Conservation (phyloP, 805 yeast genomes). For the Monosporozyma unispora region DNA sequence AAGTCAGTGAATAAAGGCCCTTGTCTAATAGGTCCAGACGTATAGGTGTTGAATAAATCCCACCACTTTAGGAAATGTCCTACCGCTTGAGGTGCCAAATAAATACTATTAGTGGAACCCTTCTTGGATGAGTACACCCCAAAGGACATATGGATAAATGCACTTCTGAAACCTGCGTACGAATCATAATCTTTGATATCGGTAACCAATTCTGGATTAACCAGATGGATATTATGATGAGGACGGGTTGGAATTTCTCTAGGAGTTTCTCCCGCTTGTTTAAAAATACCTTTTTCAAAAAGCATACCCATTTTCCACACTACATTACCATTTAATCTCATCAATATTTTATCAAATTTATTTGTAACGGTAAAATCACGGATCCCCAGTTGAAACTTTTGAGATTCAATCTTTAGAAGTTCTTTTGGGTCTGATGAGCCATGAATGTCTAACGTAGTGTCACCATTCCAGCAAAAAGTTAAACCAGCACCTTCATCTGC, state of each 20-base stretch:
- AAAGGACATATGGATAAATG: conserved; percentile 49
- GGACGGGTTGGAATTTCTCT: conserved; percentile 45
- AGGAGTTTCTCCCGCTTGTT: conserved; percentile 30
- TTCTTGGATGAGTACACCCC: conserved; percentile 29
- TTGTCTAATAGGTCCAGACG: conserved; percentile 66
- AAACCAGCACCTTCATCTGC: conserved; percentile 54
- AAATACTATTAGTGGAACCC: conserved; percentile 53
- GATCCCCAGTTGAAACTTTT: conserved; percentile 47
- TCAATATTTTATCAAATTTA: conserved; percentile 38
- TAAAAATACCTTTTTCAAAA: conserved; percentile 53
- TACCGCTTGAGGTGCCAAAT: conserved; percentile 63
- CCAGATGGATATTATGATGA: conserved; percentile 55
- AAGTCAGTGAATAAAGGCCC: conserved; percentile 57
- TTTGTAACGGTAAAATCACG: conserved; percentile 34
- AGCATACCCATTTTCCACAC: conserved; percentile 69
- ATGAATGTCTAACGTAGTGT: conserved; percentile 43
- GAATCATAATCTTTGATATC: conserved; percentile 46
- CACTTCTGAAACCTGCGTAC: conserved; percentile 50
- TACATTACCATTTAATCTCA: conserved; percentile 60
- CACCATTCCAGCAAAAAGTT: conserved; percentile 55
- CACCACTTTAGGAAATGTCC: conserved; percentile 74
- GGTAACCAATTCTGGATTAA: conserved; percentile 43
- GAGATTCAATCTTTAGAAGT: conserved; percentile 45
- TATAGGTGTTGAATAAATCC: conserved; percentile 63
- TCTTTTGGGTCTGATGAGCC: conserved; percentile 41